A percentile compares a stretch with the other conserved stretches of the same genome.
Conservation (phyloP, 192 early-diverging fungal species). For the Backusella sp. region DNA sequence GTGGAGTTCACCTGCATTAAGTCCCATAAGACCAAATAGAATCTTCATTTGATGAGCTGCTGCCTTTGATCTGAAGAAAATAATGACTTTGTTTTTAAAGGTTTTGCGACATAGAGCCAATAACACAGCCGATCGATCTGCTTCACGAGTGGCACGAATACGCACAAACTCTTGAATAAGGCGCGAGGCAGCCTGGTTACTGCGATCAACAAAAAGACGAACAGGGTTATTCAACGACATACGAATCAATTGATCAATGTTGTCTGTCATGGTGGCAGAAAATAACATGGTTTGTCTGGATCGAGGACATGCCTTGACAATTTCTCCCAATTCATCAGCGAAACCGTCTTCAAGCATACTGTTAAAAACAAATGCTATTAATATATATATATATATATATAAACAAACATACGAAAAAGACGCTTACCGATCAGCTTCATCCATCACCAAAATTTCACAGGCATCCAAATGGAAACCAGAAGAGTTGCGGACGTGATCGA, state of each 20-base stretch:
- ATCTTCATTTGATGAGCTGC: conserved; percentile 99
- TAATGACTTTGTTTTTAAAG: conserved; percentile 75
- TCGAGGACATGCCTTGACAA: conserved; percentile 84
- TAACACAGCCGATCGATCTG: conserved; percentile 83
- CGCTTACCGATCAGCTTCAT: conserved; percentile 92
- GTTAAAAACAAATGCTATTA: neutral
- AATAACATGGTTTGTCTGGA: conserved; percentile 97
- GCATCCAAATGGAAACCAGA: conserved; percentile 80
- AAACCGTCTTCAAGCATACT: conserved; percentile 99
- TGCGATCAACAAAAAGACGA: conserved; percentile 83
- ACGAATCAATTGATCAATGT: conserved; percentile 92
- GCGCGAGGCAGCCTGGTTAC: conserved; percentile 71
- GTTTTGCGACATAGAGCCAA: conserved; percentile 80
- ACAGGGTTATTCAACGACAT: conserved; percentile 91
- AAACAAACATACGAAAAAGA: neutral
- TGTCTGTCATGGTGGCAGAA: conserved; percentile 99
- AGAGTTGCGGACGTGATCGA: conserved; percentile 97
- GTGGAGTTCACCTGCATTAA: conserved; percentile 91
- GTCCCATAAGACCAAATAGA: conserved; percentile 85
- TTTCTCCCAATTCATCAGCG: conserved; percentile 92
- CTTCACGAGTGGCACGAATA: conserved; percentile 82
- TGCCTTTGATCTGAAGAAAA: conserved; percentile 95
- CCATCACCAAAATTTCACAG: conserved; percentile 97
- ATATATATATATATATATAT: neutral
- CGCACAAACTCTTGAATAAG: conserved; percentile 96